Evolutionary conservation across 73 alveolate genomes (phyloP).

Genomic region (Stentor roeselii): DNA sequence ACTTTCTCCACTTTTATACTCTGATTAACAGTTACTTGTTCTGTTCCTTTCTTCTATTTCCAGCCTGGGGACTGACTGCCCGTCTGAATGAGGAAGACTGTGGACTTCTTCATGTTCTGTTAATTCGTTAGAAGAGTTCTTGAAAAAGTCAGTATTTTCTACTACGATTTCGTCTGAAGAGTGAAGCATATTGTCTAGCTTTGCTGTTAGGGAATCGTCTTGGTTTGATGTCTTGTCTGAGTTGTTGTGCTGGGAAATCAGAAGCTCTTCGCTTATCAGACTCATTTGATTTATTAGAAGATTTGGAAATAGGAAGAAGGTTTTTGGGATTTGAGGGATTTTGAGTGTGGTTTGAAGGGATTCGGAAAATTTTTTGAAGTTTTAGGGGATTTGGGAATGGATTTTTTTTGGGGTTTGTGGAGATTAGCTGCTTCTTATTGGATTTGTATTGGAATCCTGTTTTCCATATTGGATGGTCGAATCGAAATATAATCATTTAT

Average conservation of each 20-base stretch:
- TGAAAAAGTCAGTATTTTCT: background rate
- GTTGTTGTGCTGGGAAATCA: background rate
- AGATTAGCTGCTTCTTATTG: too few relatives aligned
- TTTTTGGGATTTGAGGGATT: too few relatives aligned
- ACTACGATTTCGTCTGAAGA: background rate
- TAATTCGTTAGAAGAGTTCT: background rate
- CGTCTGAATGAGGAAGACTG: background rate
- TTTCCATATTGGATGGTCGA: too few relatives aligned
- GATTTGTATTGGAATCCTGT: too few relatives aligned
- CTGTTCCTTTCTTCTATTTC: background rate
- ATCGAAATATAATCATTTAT: too few relatives aligned
- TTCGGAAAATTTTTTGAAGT: too few relatives aligned
- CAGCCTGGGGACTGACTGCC: slow-evolving; percentile 8
- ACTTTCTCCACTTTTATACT: slow-evolving; percentile 7
- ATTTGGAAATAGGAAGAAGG: too few relatives aligned
- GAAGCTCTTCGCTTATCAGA: background rate
- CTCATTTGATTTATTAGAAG: background rate
- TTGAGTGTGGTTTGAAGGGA: too few relatives aligned
- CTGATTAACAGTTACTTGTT: slow-evolving; percentile 1
- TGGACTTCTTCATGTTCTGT: slow-evolving; percentile 3
- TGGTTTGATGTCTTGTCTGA: background rate
- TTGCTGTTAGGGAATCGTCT: background rate
- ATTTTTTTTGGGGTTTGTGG: too few relatives aligned
- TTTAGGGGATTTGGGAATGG: too few relatives aligned
- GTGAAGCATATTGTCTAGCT: background rate